Percentiles rank a stretch among this genome's conserved stretches.
Evolutionary conservation across 2,329 filamentous ascomycete genomes (phyloP).

Genomic region (Hawksworthiomyces lignivorus): DNA sequence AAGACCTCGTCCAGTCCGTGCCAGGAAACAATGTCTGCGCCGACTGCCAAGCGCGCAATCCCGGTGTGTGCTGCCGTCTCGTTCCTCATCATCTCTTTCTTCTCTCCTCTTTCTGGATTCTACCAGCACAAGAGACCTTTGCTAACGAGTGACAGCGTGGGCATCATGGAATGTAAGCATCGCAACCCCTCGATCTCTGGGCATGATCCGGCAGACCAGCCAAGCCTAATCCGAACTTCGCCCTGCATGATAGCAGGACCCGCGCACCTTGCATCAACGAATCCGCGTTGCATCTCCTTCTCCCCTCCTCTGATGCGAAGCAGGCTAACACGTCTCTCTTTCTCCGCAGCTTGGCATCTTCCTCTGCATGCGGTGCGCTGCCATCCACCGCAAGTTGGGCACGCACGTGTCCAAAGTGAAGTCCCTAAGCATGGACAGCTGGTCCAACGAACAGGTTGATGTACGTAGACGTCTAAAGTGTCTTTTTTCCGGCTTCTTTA

Average conservation of each 20-base stretch:
- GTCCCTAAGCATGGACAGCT: conserved; percentile 96
- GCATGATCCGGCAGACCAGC: too few species aligned
- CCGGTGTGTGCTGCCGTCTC: conserved; percentile 60
- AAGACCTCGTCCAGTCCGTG: conserved; percentile 76
- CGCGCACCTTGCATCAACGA: too few species aligned
- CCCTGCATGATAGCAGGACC: too few species aligned
- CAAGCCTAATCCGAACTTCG: too few species aligned
- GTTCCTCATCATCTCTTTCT: conserved; percentile 3
- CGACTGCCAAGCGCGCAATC: conserved; percentile 85
- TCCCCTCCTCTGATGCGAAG: conserved; percentile 2
- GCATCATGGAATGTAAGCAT: conserved; percentile 78
- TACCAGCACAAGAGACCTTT: not conserved
- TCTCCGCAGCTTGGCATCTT: conserved; percentile 74
- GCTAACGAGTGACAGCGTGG: conserved; percentile 57
- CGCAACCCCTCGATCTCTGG: conserved; percentile 7
- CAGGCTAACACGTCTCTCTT: not conserved
- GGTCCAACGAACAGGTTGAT: conserved; percentile 93
- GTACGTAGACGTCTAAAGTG: too few species aligned
- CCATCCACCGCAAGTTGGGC: conserved; percentile 90
- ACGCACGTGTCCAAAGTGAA: conserved; percentile 99
- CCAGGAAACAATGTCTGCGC: conserved; percentile 91
- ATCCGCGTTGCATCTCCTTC: conserved; percentile 8
- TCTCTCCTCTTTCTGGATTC: not conserved
- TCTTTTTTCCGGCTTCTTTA: too few species aligned
- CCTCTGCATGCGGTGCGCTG: conserved; percentile 93